phyloP scores from a whole-genome alignment of 805 yeast species.

The Pichia ethanolica region DNA sequence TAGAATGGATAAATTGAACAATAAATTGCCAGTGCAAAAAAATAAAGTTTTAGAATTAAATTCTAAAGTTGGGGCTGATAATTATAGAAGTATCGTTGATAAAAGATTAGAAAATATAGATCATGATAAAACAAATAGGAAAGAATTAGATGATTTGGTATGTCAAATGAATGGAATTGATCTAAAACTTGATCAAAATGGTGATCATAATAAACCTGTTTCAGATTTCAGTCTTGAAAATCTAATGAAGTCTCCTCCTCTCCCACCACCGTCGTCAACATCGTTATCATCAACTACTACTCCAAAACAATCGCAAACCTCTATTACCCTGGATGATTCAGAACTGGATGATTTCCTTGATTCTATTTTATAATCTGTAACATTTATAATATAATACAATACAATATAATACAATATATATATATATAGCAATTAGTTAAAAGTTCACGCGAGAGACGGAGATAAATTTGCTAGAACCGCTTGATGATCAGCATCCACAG shows the following conservation, averaged over 20 bases:
- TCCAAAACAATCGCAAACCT: not conserved
- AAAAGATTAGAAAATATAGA: not conserved
- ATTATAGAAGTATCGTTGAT: conserved; percentile 11
- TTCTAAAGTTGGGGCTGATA: conserved; percentile 10
- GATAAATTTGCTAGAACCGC: no score
- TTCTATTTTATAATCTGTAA: conserved; percentile 4
- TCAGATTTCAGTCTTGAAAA: conserved; percentile 9
- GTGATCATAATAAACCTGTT: not conserved
- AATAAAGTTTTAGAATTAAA: conserved; percentile 11
- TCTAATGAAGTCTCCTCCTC: not conserved
- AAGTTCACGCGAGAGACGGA: no score
- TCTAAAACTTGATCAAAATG: not conserved
- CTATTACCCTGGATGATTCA: not conserved
- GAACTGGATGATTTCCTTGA: conserved; percentile 12
- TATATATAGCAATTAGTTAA: no score
- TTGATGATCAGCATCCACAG: no score
- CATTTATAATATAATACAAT: not conserved
- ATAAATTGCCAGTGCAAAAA: not conserved
- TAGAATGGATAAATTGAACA: not conserved
- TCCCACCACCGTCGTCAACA: no score
- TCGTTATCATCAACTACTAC: no score
- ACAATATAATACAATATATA: no score
- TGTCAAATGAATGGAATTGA: conserved; percentile 9
- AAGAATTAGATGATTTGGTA: conserved; percentile 12
- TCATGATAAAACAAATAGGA: not conserved